Base-by-base conservation (phyloP, 2,329 filamentous ascomycete species). In the Beauveria rudraprayagi region DNA sequence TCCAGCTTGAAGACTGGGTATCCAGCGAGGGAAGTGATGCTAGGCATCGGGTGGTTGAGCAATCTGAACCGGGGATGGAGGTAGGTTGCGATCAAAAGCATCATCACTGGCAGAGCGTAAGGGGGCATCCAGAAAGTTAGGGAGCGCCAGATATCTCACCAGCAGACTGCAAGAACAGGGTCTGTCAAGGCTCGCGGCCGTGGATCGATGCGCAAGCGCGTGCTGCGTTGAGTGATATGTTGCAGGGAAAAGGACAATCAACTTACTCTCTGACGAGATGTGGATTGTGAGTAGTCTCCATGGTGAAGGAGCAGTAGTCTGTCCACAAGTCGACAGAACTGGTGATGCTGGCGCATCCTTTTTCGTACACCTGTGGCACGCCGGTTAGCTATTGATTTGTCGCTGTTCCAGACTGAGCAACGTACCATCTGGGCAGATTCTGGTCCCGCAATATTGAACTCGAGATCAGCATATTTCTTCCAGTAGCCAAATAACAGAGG, bases 211-310 rank as follows among this genome's bases (percentile, higher is more conserved):
- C 73, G 70, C 70, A 74, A 47, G 56, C 54, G 60, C 58, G 41
- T 54, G 74, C 73, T 75, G 76, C 75, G 75, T 73, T 73, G 72
- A 72, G 71, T 70, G 73, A 77, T 77, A 77, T 78, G 83, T 87
- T 80, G 83, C 82, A 82, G 85, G 81, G 81, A 86, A 87, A 86
- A 81, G 77, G 76, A 72, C 68, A 66, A 65, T 77, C 79, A 83
- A 97, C 94, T 97, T 96, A 99, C 94, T 97, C 94, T 96, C 94
- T 88, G 79, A 97, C 95, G 76, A 95, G 83, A 73, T 95, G 90
- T 70, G 91, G 84, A 73, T 96, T 92, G 78, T 99, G 94, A 68
- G 90, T 94, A 62, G 94, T 97, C 74, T 97, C 92, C 78, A 94
- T 92, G 76, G 97, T 97, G 85, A 97, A 97, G 70, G 87, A 85